A percentile compares a stretch with the other conserved stretches of the same genome.
Conservation (phyloP, 345 rosid species). For the Garcia nutans region DNA sequence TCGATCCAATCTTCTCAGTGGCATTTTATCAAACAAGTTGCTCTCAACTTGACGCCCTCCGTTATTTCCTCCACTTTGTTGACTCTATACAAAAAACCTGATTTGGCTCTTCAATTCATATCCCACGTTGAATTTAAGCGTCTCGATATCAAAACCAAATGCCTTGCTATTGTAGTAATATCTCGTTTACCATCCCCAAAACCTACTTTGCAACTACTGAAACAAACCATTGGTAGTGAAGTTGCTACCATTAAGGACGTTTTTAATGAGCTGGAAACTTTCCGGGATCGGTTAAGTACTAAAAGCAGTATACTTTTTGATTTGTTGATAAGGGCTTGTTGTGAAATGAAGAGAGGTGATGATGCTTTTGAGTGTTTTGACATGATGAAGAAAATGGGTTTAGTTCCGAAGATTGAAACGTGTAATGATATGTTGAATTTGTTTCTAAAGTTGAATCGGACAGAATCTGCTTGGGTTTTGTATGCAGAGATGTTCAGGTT, state of each 20-base stretch:
- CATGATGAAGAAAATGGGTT: slow-evolving; percentile 61
- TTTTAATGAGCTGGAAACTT: slow-evolving; percentile 47
- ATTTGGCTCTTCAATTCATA: slow-evolving; percentile 52
- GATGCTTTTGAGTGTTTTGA: slow-evolving; percentile 65
- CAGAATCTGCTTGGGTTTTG: slow-evolving; percentile 68
- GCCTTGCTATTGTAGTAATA: slow-evolving; percentile 56
- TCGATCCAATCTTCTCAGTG: slow-evolving; percentile 60
- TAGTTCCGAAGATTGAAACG: slow-evolving; percentile 65
- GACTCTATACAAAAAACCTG: slow-evolving; percentile 52
- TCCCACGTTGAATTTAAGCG: slow-evolving; percentile 36
- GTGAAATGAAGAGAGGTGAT: slow-evolving; percentile 59
- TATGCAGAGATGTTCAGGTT: slow-evolving; percentile 93
- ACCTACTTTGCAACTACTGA: slow-evolving; percentile 53
- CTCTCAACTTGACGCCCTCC: slow-evolving; percentile 41
- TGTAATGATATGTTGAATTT: slow-evolving; percentile 66
- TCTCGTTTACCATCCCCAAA: slow-evolving; percentile 59
- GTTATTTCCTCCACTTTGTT: slow-evolving; percentile 46
- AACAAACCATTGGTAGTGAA: slow-evolving; percentile 30
- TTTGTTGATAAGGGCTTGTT: slow-evolving; percentile 55
- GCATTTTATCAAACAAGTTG: slow-evolving; percentile 69
- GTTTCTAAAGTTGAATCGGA: slow-evolving; percentile 54
- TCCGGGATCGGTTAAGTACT: slow-evolving; percentile 43
- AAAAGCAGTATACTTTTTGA: slow-evolving; percentile 58
- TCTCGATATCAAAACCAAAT: slow-evolving; percentile 56
- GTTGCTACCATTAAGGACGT: slow-evolving; percentile 32